Evolutionary conservation across 2,329 filamentous ascomycete genomes (phyloP).

Genomic region (Aspergillus flavus): DNA sequence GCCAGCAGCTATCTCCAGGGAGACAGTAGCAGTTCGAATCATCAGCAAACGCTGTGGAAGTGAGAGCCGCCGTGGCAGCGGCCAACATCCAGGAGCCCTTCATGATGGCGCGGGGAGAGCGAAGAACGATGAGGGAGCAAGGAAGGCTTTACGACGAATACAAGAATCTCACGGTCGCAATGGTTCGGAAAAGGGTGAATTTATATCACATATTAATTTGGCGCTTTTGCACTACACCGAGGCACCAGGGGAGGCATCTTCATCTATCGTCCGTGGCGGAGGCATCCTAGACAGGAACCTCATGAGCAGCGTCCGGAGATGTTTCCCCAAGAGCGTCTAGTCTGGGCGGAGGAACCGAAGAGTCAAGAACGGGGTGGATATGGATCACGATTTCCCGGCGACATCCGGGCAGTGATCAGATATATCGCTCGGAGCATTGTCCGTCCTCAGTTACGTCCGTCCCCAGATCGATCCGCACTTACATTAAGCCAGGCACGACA

Average conservation of each 20-base stretch:
- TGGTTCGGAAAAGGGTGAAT: neutral
- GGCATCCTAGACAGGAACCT: neutral
- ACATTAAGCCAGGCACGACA: neutral
- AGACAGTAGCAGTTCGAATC: slow-evolving; percentile 26
- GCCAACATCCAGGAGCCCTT: slow-evolving; percentile 25
- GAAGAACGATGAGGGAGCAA: slow-evolving; percentile 4
- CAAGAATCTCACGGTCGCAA: neutral
- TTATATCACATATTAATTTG: neutral
- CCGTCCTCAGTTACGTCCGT: neutral
- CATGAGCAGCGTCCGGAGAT: slow-evolving; percentile 20
- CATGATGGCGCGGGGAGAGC: slow-evolving; percentile 21
- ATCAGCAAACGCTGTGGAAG: neutral
- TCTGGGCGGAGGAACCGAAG: neutral
- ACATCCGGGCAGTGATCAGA: neutral
- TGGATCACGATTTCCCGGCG: neutral
- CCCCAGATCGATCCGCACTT: neutral
- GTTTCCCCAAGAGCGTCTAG: slow-evolving; percentile 24
- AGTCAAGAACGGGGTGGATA: neutral
- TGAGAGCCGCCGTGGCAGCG: slow-evolving; percentile 5
- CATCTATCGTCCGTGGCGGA: neutral
- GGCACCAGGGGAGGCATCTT: neutral
- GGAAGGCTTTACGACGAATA: neutral
- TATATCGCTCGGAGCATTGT: neutral
- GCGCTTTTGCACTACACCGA: neutral
- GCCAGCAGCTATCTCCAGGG: slow-evolving; percentile 44